Conservation (phyloP, 148 eudicot species). For the Mesembryanthemum crystallinum region DNA sequence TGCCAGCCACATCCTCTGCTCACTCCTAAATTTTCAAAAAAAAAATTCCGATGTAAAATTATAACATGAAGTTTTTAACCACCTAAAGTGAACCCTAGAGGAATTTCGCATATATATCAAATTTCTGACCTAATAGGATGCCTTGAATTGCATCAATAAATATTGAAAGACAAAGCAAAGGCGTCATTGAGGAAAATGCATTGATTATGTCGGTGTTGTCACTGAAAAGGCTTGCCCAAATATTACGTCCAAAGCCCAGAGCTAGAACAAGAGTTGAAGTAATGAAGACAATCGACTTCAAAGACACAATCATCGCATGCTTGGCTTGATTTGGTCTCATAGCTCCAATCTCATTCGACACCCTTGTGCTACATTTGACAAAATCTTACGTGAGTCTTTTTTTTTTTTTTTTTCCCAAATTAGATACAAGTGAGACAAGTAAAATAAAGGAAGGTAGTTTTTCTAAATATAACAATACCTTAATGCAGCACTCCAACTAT, state of each 20-base stretch:
- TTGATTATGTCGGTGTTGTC: conserved; percentile 39
- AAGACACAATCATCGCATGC: conserved; percentile 64
- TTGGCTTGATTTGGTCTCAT: conserved; percentile 53
- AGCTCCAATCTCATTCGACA: conserved; percentile 87
- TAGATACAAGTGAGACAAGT: not conserved
- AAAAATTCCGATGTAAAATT: too few relatives aligned
- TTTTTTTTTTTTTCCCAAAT: too few relatives aligned
- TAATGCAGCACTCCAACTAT: conserved; percentile 79
- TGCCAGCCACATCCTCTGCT: conserved; percentile 95
- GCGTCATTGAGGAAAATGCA: conserved; percentile 54
- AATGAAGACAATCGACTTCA: conserved; percentile 51
- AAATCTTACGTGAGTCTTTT: not conserved
- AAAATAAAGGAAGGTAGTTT: too few relatives aligned
- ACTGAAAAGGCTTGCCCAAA: conserved; percentile 71
- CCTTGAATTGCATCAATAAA: conserved; percentile 68
- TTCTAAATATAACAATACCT: conserved; percentile 37
- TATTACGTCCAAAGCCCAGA: conserved; percentile 52
- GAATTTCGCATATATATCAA: too few relatives aligned
- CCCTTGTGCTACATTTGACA: conserved; percentile 60
- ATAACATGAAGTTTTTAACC: too few relatives aligned
- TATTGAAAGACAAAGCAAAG: conserved; percentile 51
- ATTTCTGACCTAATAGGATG: conserved; percentile 82
- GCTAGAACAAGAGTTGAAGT: conserved; percentile 42
- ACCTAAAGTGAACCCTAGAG: too few relatives aligned
- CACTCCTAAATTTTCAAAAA: conserved; percentile 46